These are phyloP conservation scores for Wakefieldia striispora DNA, from an alignment of 768 basidiomycete species.

Conservation along the genomic window DNA sequence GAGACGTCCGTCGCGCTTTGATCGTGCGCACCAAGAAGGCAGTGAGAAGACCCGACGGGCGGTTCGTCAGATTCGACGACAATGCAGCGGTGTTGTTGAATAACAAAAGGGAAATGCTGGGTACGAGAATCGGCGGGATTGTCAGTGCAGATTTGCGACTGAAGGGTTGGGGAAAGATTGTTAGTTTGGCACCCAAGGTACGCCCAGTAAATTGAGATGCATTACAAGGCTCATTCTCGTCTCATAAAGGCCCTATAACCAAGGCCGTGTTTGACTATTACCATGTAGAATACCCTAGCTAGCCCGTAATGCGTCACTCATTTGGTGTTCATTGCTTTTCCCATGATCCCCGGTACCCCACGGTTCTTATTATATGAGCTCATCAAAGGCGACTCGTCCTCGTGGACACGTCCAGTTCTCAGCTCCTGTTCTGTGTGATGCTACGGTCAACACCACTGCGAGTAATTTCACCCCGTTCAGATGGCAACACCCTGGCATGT, in stretches of 20 bases:
- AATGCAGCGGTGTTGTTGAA: slow-evolving; percentile 94
- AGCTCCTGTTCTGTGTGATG: slow-evolving; percentile 7
- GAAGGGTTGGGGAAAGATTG: slow-evolving; percentile 94
- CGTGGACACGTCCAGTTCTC: background rate
- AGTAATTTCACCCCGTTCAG: background rate
- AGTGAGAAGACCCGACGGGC: slow-evolving; percentile 84
- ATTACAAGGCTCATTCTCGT: background rate
- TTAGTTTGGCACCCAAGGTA: slow-evolving; percentile 89
- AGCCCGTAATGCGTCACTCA: too few relatives aligned
- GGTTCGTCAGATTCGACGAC: slow-evolving; percentile 89
- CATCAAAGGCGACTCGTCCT: background rate
- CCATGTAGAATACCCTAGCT: too few relatives aligned
- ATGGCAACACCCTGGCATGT: background rate
- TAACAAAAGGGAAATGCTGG: slow-evolving; percentile 94
- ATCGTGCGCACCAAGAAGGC: slow-evolving; percentile 92
- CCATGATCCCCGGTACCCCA: too few relatives aligned
- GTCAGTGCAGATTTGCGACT: slow-evolving; percentile 88
- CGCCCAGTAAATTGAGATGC: background rate
- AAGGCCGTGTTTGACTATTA: background rate
- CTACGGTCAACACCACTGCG: slow-evolving; percentile 10
- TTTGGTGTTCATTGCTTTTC: too few relatives aligned
- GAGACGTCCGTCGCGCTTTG: slow-evolving; percentile 94
- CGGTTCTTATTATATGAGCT: too few relatives aligned
- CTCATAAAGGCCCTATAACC: slow-evolving; percentile 18
- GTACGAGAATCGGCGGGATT: slow-evolving; percentile 90